These are phyloP conservation scores for Ensete ventricosum DNA, from an alignment of 176 grass and related monocot species.

Conservation along the genomic window DNA sequence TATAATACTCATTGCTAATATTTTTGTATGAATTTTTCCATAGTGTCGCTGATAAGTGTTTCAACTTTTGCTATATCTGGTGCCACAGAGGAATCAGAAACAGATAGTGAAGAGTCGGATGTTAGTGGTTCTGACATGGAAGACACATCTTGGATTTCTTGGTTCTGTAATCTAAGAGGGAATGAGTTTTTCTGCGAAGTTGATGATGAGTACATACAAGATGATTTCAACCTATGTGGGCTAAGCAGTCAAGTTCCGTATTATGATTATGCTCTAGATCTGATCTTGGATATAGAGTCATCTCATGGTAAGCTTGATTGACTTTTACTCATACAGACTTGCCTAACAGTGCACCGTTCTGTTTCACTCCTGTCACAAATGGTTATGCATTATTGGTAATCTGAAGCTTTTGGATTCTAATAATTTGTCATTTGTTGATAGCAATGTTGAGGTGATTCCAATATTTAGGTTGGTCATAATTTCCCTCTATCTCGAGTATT, in stretches of 20 bases:
- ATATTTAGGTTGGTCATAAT: too few species aligned
- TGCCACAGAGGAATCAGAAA: conserved; percentile 57
- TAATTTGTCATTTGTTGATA: too few species aligned
- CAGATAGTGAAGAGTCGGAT: conserved; percentile 81
- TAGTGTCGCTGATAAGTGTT: conserved; percentile 1
- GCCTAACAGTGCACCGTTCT: not conserved
- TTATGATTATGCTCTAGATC: conserved; percentile 91
- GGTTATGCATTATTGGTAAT: not conserved
- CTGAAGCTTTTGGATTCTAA: too few species aligned
- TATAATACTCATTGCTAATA: conserved; percentile 2
- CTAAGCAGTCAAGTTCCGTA: conserved; percentile 78
- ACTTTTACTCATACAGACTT: not conserved
- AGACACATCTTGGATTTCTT: conserved; percentile 84
- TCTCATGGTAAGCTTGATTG: conserved; percentile 50
- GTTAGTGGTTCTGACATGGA: conserved; percentile 74
- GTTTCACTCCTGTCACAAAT: not conserved
- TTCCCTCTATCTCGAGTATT: too few species aligned
- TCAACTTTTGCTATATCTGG: not conserved
- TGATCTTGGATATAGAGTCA: conserved; percentile 76
- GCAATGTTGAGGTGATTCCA: too few species aligned
- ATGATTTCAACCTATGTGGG: conserved; percentile 95
- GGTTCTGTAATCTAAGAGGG: conserved; percentile 78
- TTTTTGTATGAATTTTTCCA: conserved; percentile 16
- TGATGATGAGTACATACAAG: conserved; percentile 85
- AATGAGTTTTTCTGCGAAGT: conserved; percentile 93